These are phyloP conservation scores for Monilinia fructigena DNA, from an alignment of 2,329 filamentous ascomycete genomes.

Conservation along the genomic window DNA sequence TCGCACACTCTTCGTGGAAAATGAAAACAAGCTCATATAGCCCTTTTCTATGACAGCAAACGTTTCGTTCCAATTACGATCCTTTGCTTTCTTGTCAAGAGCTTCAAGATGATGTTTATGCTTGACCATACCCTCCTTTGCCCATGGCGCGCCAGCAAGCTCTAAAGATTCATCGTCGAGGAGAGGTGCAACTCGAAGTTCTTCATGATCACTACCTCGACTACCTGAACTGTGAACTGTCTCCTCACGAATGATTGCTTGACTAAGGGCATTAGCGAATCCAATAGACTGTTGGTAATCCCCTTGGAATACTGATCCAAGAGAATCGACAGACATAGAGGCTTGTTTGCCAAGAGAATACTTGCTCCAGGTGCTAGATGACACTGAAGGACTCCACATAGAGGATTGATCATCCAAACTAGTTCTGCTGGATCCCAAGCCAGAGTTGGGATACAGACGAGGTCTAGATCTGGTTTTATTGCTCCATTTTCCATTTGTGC, in stretches of 20 bases:
- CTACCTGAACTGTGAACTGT: conserved; percentile 52
- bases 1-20: conserved; percentile 74
- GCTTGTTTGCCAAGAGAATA: conserved; percentile 87
- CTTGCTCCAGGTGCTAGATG: conserved; percentile 93
- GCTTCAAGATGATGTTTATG: conserved; percentile 96
- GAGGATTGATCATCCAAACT: conserved; percentile 90
- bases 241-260: conserved; percentile 93
- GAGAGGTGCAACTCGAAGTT: conserved; percentile 55
- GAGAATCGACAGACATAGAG: conserved; percentile 88
- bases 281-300: conserved; percentile 97
- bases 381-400: conserved; percentile 78
- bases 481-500: conserved; percentile 62
- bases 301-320: conserved; percentile 71
- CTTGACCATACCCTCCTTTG: conserved; percentile 92
- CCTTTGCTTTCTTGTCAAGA: conserved; percentile 86
- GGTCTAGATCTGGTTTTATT: conserved; percentile 84
- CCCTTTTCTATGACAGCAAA: conserved; percentile 97
- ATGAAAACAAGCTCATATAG: conserved; percentile 90
- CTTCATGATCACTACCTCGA: conserved; percentile 38
- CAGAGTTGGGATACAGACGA: conserved; percentile 71
- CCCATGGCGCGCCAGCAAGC: conserved; percentile 92
- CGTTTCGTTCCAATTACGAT: conserved; percentile 90
- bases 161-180: conserved; percentile 92
- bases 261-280: conserved; percentile 93
- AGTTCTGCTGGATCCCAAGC: conserved; percentile 85